Percentiles rank a stretch among this genome's conserved stretches.
Evolutionary conservation across 306 rosid genomes (phyloP).

Genomic region (Acacia crassicarpa): DNA sequence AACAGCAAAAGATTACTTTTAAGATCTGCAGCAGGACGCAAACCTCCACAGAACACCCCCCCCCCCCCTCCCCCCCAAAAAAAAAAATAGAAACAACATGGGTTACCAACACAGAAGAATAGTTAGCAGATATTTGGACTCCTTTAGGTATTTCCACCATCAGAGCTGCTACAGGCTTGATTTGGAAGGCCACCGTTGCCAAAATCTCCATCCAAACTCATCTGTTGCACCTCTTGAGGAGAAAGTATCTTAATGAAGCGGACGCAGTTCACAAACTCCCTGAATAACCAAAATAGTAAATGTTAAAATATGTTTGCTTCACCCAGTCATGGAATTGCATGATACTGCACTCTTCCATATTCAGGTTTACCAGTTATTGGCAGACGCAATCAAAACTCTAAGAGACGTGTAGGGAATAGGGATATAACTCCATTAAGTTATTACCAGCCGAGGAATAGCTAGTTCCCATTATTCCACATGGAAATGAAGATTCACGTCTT

Average conservation of each 20-base stretch:
- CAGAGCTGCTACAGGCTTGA: slow-evolving; percentile 98
- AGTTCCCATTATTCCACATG: neutral
- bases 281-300: slow-evolving; percentile 35
- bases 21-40: slow-evolving; percentile 28
- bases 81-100: neutral
- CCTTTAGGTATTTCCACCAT: slow-evolving; percentile 71
- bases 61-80: no score
- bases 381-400: neutral
- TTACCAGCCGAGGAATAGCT: neutral
- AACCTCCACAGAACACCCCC: neutral
- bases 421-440: neutral
- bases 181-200: slow-evolving; percentile 69
- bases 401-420: neutral
- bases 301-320: neutral
- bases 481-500: neutral
- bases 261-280: slow-evolving; percentile 95
- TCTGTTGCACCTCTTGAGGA: slow-evolving; percentile 92
- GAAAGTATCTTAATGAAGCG: slow-evolving; percentile 92
- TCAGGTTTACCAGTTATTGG: neutral
- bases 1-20: slow-evolving; percentile 28
- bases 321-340: neutral
- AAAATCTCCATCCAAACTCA: slow-evolving; percentile 93
- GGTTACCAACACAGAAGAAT: slow-evolving; percentile 36
- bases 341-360: neutral
- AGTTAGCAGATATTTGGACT: slow-evolving; percentile 36